phyloP scores from a whole-genome alignment of 2,329 filamentous ascomycete genomes.

The Cladosporium sp. region DNA sequence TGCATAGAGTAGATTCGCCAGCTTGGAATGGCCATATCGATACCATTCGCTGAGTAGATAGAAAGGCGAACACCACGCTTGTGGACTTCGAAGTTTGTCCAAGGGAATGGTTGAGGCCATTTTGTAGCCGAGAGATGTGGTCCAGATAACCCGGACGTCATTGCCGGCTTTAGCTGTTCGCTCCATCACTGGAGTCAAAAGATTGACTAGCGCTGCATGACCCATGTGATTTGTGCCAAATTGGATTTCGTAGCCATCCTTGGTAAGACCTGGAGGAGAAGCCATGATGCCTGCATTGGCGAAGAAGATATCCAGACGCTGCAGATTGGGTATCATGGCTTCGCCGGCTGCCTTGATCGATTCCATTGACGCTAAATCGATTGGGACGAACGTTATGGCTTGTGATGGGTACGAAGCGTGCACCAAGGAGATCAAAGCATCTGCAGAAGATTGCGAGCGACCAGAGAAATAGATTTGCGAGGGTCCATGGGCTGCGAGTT shows the following conservation, averaged over 20 bases:
- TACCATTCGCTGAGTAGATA: constrained; percentile 26
- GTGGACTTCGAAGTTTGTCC: constrained; percentile 25
- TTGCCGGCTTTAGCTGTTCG: constrained; percentile 19
- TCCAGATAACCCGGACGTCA: constrained; percentile 29
- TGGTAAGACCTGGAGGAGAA: constrained; percentile 18
- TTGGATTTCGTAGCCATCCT: constrained; percentile 31
- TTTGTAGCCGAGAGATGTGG: constrained; percentile 26
- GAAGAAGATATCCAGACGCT: constrained; percentile 27
- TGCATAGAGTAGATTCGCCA: constrained; percentile 46
- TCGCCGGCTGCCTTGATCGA: constrained; percentile 21
- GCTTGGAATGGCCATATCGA: constrained; percentile 45
- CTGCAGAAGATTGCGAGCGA: constrained; percentile 41
- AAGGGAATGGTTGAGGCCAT: constrained; percentile 21
- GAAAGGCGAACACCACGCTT: background rate
- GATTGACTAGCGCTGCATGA: constrained; percentile 30
- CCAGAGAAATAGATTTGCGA: constrained; percentile 52
- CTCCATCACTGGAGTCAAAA: constrained; percentile 24
- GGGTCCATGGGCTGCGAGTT: constrained; percentile 48
- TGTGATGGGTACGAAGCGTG: constrained; percentile 27
- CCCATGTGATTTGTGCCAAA: constrained; percentile 33
- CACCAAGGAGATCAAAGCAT: constrained; percentile 42
- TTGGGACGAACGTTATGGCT: constrained; percentile 36
- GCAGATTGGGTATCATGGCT: constrained; percentile 14
- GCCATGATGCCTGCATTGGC: constrained; percentile 31
- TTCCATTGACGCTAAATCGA: constrained; percentile 24